Evolutionary conservation across 768 basidiomycete genomes (phyloP), one percentile per base, ranked within the genome.

Genomic region (Panus rudis): DNA sequence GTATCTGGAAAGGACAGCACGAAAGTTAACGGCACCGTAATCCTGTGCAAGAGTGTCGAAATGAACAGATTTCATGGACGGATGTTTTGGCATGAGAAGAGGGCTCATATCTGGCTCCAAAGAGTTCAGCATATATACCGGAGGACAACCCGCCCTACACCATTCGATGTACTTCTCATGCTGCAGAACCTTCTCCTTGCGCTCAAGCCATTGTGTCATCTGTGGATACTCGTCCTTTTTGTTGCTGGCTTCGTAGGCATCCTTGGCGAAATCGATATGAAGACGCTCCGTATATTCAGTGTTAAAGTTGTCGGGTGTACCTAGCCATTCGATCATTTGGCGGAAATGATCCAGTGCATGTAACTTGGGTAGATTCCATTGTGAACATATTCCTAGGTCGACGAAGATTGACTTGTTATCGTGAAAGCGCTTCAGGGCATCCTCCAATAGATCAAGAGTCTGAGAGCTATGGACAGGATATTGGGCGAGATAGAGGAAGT

Each of bases 321-420:
- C 71, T 25, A 55, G 52, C 3, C 42, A 34, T 20, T 50, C 35
- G 49, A 72, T 71, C 6, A 43, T 24, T 1, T 43, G 10, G 2
- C 45, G 11, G 47, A 68, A 72, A 45, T 73, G 72, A 1, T 22
- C 28, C 1, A 61, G 45, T 11, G 50, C 58, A 42, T 72, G 70
- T 1, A 73, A 46, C 46, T 74, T 74, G 0, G 68, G 68, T 13
- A 73, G 53, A 35, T 71, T 68, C 51, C 69, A 70, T 37, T 60
- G 8, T 11, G 57, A 38, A 0, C 62, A 59, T n/a, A 64, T 56
- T 1, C 60, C 61, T 4, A 65, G 48, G n/a, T 56, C 50, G 24
- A 68, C 37, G 42, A 72, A 68, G 3, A 65, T 51, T 7, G 49
- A 28, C 39, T 70, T 70, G 51, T 68, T 52, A 2, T 40, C 23